A percentile compares a stretch with the other conserved stretches of the same genome.
These are phyloP conservation scores for Fraxinus latifolia DNA, from an alignment of 305 asterid species.

Conservation along the genomic window DNA sequence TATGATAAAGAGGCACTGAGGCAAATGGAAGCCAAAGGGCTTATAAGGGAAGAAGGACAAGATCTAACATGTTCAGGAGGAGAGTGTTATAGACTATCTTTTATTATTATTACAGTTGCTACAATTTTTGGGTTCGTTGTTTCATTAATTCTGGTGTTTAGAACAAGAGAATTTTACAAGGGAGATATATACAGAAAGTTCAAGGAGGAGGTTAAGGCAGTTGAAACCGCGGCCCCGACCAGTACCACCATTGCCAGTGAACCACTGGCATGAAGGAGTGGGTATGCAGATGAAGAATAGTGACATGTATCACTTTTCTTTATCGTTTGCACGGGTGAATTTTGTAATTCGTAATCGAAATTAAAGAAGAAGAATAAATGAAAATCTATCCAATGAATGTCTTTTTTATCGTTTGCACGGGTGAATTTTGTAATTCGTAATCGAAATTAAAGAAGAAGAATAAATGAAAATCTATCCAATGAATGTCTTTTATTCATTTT, in stretches of 20 bases:
- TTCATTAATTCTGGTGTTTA: slow-evolving; percentile 27
- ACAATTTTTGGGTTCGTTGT: slow-evolving; percentile 27
- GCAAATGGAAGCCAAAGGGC: slow-evolving; percentile 26
- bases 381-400: too few relatives aligned
- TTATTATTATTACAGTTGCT: slow-evolving; percentile 29
- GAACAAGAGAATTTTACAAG: slow-evolving; percentile 23
- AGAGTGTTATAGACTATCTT: slow-evolving; percentile 26
- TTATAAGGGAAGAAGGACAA: slow-evolving; percentile 15
- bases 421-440: neutral
- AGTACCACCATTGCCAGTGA: neutral
- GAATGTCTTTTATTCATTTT: neutral
- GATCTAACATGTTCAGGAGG: slow-evolving; percentile 31
- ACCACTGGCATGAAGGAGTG: neutral
- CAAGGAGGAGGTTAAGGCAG: slow-evolving; percentile 1
- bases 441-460: neutral
- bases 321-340: neutral
- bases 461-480: neutral
- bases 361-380: neutral
- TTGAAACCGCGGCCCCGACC: neutral
- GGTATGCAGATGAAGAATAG: neutral
- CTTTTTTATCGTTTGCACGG: neutral
- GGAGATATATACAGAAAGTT: slow-evolving; percentile 28
- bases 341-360: neutral
- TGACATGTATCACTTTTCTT: neutral
- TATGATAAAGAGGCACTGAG: slow-evolving; percentile 33